Percentiles rank a stretch among this genome's conserved stretches.
Conservation (phyloP, 352 stramenopile species). For the Phytopythium ostracodes region DNA sequence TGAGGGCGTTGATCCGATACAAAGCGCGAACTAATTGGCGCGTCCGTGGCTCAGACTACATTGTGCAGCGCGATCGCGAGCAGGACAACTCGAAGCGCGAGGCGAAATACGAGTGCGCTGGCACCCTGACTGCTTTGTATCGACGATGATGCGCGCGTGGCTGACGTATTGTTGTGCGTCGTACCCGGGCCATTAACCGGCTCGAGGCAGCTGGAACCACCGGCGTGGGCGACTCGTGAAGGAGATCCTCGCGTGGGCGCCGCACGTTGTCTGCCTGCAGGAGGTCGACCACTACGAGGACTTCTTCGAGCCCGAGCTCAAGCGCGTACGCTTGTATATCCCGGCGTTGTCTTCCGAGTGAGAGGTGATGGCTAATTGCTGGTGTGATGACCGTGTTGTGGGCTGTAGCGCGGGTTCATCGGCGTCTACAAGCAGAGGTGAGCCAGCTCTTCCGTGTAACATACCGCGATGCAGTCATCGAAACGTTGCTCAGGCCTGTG, state of each 20-base stretch:
- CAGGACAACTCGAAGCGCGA: slow-evolving; percentile 22
- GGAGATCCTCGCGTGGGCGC: slow-evolving; percentile 45
- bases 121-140: neutral
- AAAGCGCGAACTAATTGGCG: too few species aligned
- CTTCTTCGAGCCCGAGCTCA: slow-evolving; percentile 62
- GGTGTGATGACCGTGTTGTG: neutral
- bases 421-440: slow-evolving; percentile 62
- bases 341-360: neutral
- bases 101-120: slow-evolving; percentile 46
- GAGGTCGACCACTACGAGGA: slow-evolving; percentile 72
- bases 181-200: slow-evolving; percentile 11
- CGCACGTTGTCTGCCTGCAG: slow-evolving; percentile 58
- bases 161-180: neutral
- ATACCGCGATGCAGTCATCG: rapidly evolving
- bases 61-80: slow-evolving; percentile 29
- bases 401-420: slow-evolving; percentile 29
- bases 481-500: too few species aligned
- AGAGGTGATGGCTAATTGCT: neutral
- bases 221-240: slow-evolving; percentile 37
- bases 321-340: slow-evolving; percentile 27
- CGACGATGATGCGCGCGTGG: neutral
- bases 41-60: too few species aligned
- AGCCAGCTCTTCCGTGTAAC: too few species aligned
- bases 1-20: neutral
- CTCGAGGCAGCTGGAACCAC: slow-evolving; percentile 23